A percentile compares a stretch with the other conserved stretches of the same genome.
Evolutionary conservation across 2,329 filamentous ascomycete species (phyloP).

Genomic region (Ascochyta koolunga): DNA sequence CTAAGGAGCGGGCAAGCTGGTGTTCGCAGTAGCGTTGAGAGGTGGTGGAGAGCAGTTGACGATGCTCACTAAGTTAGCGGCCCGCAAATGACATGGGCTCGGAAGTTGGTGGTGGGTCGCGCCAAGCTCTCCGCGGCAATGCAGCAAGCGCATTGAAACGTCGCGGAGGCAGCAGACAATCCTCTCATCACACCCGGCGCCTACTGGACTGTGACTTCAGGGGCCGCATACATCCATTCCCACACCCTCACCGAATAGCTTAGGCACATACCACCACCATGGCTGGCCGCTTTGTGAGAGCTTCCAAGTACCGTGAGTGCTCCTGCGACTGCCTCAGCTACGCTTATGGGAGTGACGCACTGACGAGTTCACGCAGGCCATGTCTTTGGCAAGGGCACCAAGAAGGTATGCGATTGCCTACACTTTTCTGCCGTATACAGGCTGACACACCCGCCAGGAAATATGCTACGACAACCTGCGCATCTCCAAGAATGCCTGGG

Average conservation of each 20-base stretch:
- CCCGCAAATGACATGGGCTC: background rate
- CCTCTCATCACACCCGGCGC: slow-evolving; percentile 10
- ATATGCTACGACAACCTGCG: slow-evolving; percentile 98
- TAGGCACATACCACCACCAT: slow-evolving; percentile 50
- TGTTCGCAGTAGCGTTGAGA: slow-evolving; percentile 16
- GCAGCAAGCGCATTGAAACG: slow-evolving; percentile 18
- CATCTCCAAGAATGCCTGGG: slow-evolving; percentile 98
- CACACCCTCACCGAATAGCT: slow-evolving; percentile 1
- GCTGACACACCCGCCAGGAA: slow-evolving; percentile 60
- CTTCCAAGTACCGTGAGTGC: slow-evolving; percentile 72
- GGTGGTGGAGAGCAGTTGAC: slow-evolving; percentile 16
- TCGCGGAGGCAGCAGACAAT: slow-evolving; percentile 12
- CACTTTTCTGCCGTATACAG: background rate
- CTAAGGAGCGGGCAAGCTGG: slow-evolving; percentile 10
- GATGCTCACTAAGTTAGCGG: slow-evolving; percentile 1
- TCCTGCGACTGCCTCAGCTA: slow-evolving; percentile 26
- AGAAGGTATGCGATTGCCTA: slow-evolving; percentile 65
- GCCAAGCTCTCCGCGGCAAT: slow-evolving; percentile 12
- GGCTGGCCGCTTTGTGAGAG: slow-evolving; percentile 75
- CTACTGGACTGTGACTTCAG: slow-evolving; percentile 13
- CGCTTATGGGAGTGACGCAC: slow-evolving; percentile 31
- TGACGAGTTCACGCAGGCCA: slow-evolving; percentile 69
- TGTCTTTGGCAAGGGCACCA: slow-evolving; percentile 93
- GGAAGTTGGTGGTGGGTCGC: background rate
- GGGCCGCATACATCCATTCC: slow-evolving; percentile 6